Evolutionary conservation across 1,139 yeast species (phyloP).

Genomic region (Nematodospora anomalae): DNA sequence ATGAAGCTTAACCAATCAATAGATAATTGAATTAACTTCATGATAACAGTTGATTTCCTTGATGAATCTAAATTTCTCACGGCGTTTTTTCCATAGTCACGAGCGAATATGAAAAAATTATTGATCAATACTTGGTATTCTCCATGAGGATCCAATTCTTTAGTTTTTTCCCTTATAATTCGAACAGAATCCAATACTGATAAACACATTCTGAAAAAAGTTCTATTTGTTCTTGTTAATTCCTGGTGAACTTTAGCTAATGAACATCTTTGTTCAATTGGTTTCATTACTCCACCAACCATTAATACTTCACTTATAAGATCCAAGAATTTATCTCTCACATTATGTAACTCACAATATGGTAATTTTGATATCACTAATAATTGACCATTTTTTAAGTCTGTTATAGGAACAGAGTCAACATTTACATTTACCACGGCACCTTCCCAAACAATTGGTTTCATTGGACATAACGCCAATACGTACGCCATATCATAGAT

Average conservation of each 20-base stretch:
- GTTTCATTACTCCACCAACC: slow-evolving; percentile 38
- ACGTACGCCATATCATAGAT: slow-evolving; percentile 57
- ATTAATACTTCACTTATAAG: slow-evolving; percentile 55
- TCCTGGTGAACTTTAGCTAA: slow-evolving; percentile 75
- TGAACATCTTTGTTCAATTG: slow-evolving; percentile 66
- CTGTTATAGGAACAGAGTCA: slow-evolving; percentile 44
- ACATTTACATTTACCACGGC: slow-evolving; percentile 60
- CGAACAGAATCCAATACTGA: slow-evolving; percentile 66
- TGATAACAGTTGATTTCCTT: slow-evolving; percentile 67
- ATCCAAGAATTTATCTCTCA: slow-evolving; percentile 47
- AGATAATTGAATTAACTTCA: slow-evolving; percentile 71
- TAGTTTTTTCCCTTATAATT: slow-evolving; percentile 48
- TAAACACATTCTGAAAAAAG: slow-evolving; percentile 69
- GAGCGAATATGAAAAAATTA: slow-evolving; percentile 72
- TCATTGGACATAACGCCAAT: slow-evolving; percentile 73
- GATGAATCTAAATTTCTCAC: slow-evolving; percentile 63
- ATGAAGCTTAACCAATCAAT: slow-evolving; percentile 92
- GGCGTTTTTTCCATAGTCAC: slow-evolving; percentile 81
- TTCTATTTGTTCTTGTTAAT: slow-evolving; percentile 62
- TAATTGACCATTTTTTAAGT: slow-evolving; percentile 67
- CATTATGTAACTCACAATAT: slow-evolving; percentile 36
- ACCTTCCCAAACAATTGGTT: slow-evolving; percentile 93
- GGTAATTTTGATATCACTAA: slow-evolving; percentile 59
- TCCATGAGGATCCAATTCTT: slow-evolving; percentile 43
- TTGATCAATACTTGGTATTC: slow-evolving; percentile 78